Conservation (phyloP, 2,329 filamentous ascomycete species). For the Botrytis deweyae region DNA sequence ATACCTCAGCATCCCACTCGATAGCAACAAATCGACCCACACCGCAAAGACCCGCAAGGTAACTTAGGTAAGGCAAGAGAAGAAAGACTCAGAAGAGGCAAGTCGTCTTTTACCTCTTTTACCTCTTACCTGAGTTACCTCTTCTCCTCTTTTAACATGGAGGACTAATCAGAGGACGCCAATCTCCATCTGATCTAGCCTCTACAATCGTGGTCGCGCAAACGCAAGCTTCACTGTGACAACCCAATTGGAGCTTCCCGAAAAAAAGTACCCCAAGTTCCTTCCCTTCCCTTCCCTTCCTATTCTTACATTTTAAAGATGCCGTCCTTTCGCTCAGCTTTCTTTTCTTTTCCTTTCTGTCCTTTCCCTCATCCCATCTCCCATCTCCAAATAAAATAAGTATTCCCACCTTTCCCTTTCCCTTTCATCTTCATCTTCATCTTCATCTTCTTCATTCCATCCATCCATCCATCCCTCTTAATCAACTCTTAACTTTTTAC, state of each 20-base stretch:
- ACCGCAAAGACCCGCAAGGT: not conserved
- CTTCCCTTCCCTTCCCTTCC: slow-evolving; percentile 9
- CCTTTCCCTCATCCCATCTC: not conserved
- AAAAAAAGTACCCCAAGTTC: slow-evolving; percentile 25
- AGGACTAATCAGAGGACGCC: not conserved
- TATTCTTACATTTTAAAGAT: not conserved
- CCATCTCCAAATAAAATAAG: slow-evolving; percentile 25
- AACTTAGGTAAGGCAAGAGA: not conserved
- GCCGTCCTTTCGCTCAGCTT: slow-evolving; percentile 18
- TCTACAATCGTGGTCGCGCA: slow-evolving; percentile 13
- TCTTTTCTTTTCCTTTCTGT: slow-evolving; percentile 22
- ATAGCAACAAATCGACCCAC: not conserved
- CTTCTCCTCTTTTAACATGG: not conserved
- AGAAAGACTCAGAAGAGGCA: not conserved
- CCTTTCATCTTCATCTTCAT: not conserved
- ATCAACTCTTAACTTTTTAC: slow-evolving; percentile 15
- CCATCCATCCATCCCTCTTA: not conserved
- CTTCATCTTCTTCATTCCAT: not conserved
- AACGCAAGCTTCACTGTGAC: slow-evolving; percentile 20
- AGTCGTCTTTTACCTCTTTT: not conserved
- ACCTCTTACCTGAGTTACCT: not conserved
- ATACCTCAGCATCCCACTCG: not conserved
- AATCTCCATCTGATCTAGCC: slow-evolving; percentile 14
- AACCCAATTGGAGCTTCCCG: slow-evolving; percentile 25
- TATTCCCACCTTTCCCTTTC: slow-evolving; percentile 24